Evolutionary conservation across 2,329 filamentous ascomycete genomes (phyloP).

Genomic region (Talaromyces sp.): DNA sequence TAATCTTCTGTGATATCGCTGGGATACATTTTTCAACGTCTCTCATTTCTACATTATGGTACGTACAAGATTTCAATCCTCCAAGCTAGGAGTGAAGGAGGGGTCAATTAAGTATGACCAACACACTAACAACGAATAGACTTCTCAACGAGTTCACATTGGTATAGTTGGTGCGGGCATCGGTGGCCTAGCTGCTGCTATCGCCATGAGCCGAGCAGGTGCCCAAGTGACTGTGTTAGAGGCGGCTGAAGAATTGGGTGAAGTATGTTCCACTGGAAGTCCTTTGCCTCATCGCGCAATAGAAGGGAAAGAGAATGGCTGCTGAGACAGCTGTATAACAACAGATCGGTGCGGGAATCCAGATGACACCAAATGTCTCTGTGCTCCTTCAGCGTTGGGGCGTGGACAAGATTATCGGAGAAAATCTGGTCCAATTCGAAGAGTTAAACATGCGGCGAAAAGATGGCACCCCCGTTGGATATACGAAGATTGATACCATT

Average conservation of each 20-base stretch:
- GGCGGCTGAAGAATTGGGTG: conserved; percentile 44
- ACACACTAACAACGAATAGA: neutral
- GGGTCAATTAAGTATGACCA: neutral
- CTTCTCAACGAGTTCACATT: conserved; percentile 13
- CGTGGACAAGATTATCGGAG: conserved; percentile 44
- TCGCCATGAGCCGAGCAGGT: conserved; percentile 45
- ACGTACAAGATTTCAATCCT: neutral
- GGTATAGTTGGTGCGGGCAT: conserved; percentile 45
- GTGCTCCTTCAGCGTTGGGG: conserved; percentile 45
- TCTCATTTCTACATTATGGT: neutral
- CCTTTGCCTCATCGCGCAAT: neutral
- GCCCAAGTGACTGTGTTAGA: conserved; percentile 48
- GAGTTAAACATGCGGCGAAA: conserved; percentile 46
- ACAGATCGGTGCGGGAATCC: conserved; percentile 40
- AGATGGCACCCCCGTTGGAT: conserved; percentile 43
- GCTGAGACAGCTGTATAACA: neutral
- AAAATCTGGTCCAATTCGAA: conserved; percentile 44
- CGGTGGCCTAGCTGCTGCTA: conserved; percentile 48
- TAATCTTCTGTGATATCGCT: too few species aligned
- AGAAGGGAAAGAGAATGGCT: neutral
- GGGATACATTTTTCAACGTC: too few species aligned
- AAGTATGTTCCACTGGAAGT: conserved; percentile 36
- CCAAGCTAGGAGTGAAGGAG: neutral
- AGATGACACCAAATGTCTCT: conserved; percentile 48
- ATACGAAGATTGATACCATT: conserved; percentile 38